Percentiles rank a stretch among this genome's conserved stretches.
These are phyloP conservation scores for Collybiopsis luxurians DNA, from an alignment of 768 basidiomycete species.

Conservation along the genomic window DNA sequence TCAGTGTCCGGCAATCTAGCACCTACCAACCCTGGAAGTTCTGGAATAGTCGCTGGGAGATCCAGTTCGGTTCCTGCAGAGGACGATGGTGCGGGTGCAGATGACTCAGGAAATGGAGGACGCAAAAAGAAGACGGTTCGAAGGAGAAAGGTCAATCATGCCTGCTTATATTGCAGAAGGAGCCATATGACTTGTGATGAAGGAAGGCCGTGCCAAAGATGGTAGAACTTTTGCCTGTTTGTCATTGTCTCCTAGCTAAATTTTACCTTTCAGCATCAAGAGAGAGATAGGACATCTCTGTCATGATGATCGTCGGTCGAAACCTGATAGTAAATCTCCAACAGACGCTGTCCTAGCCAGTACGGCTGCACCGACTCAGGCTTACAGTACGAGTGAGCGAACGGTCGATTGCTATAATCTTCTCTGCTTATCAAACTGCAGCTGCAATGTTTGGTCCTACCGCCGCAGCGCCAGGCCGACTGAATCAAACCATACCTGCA, in stretches of 20 bases:
- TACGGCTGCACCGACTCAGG: neutral
- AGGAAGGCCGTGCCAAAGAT: conserved; percentile 87
- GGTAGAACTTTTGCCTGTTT: conserved; percentile 42
- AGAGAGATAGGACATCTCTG: conserved; percentile 95
- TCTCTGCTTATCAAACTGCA: conserved; percentile 11
- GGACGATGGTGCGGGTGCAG: neutral
- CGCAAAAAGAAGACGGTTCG: conserved; percentile 57
- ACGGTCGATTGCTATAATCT: neutral
- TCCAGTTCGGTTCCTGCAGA: neutral
- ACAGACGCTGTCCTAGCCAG: neutral
- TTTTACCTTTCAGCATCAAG: conserved; percentile 67
- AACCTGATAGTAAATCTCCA: conserved; percentile 29
- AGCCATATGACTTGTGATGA: conserved; percentile 95
- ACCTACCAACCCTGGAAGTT: neutral
- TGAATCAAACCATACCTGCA: too few relatives aligned
- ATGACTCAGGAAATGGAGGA: conserved; percentile 22
- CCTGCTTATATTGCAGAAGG: conserved; percentile 88
- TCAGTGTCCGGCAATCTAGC: neutral
- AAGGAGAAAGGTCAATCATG: conserved; percentile 87
- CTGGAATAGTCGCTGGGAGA: neutral
- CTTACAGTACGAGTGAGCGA: neutral
- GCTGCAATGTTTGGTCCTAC: conserved; percentile 36
- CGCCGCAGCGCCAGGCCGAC: conserved; percentile 16
- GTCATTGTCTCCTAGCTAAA: neutral
- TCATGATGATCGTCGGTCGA: conserved; percentile 77